Conservation (phyloP, 352 stramenopile species). For the Elongisporangium anandrum region DNA sequence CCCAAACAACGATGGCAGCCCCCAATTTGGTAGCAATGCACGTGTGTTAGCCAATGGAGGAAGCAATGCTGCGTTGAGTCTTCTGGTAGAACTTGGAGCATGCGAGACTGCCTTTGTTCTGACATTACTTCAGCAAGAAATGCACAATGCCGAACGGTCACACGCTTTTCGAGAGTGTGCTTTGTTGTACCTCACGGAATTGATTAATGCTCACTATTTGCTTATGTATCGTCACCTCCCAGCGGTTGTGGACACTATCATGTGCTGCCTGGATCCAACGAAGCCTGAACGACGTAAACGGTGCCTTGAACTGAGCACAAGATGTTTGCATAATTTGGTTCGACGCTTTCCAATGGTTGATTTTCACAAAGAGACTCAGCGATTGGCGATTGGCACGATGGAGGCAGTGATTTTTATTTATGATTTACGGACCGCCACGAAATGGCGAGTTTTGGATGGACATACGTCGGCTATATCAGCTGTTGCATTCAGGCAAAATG, state of each 20-base stretch:
- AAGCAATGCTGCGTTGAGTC: conserved; percentile 67
- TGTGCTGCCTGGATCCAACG: conserved; percentile 80
- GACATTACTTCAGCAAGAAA: conserved; percentile 72
- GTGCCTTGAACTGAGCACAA: conserved; percentile 73
- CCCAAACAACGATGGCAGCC: conserved; percentile 20
- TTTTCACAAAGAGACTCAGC: conserved; percentile 86
- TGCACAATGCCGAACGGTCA: conserved; percentile 69
- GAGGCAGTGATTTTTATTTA: conserved; percentile 88
- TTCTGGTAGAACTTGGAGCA: conserved; percentile 74
- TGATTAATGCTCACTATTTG: conserved; percentile 80
- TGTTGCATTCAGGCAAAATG: conserved; percentile 48
- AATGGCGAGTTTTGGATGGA: conserved; percentile 85
- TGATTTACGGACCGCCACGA: conserved; percentile 82
- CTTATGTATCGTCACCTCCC: conserved; percentile 82
- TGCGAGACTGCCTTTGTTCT: conserved; percentile 80
- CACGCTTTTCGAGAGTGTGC: conserved; percentile 71
- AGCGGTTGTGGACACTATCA: conserved; percentile 81
- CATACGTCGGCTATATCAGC: conserved; percentile 71
- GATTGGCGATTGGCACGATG: conserved; percentile 81
- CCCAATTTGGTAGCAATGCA: conserved; percentile 37
- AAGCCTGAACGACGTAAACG: conserved; percentile 77
- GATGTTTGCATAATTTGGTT: conserved; percentile 78
- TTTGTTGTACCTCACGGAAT: conserved; percentile 72
- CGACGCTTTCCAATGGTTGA: conserved; percentile 84
- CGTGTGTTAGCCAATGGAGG: conserved; percentile 43